A percentile compares a stretch with the other conserved stretches of the same genome.
phyloP scores from a whole-genome alignment of 148 eudicot genomes.

The Cornus florida region DNA sequence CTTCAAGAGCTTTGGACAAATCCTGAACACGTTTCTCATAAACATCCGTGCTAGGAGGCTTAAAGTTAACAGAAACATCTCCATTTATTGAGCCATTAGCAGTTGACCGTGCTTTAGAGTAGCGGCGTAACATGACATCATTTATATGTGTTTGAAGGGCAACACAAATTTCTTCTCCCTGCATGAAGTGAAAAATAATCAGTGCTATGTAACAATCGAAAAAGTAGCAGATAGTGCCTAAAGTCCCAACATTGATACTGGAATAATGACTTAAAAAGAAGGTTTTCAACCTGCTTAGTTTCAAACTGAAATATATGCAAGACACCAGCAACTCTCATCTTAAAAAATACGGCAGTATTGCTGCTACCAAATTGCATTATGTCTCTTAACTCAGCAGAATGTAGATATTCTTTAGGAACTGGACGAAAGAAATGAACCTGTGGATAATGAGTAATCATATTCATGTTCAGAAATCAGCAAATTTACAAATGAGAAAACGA shows the following conservation, averaged over 20 bases:
- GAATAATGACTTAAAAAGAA: conserved; percentile 1
- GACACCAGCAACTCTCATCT: conserved; percentile 99
- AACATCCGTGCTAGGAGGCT: conserved; percentile 52
- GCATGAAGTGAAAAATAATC: conserved; percentile 20
- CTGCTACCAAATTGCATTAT: conserved; percentile 99
- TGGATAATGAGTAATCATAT: background rate
- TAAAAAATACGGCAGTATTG: conserved; percentile 94
- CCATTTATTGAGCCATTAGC: conserved; percentile 63
- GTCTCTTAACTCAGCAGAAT: conserved; percentile 95
- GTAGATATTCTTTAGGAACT: conserved; percentile 94
- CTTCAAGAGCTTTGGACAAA: conserved; percentile 78
- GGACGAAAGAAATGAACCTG: conserved; percentile 99
- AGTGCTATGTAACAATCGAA: conserved; percentile 1
- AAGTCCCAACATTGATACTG: background rate
- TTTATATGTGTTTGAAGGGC: conserved; percentile 99
- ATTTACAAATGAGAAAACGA: conserved; percentile 3
- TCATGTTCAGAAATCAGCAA: conserved; percentile 1
- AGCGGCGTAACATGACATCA: conserved; percentile 98
- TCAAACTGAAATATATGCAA: conserved; percentile 98
- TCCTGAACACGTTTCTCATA: conserved; percentile 79
- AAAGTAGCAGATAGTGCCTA: background rate
- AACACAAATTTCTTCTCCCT: conserved; percentile 99
- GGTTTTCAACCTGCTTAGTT: conserved; percentile 77
- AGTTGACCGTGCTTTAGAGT: conserved; percentile 87
- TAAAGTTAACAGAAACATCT: conserved; percentile 48